These are phyloP conservation scores for Fomitiporia mediterranea DNA, from an alignment of 1,284 basidiomycete species.

Conservation along the genomic window DNA sequence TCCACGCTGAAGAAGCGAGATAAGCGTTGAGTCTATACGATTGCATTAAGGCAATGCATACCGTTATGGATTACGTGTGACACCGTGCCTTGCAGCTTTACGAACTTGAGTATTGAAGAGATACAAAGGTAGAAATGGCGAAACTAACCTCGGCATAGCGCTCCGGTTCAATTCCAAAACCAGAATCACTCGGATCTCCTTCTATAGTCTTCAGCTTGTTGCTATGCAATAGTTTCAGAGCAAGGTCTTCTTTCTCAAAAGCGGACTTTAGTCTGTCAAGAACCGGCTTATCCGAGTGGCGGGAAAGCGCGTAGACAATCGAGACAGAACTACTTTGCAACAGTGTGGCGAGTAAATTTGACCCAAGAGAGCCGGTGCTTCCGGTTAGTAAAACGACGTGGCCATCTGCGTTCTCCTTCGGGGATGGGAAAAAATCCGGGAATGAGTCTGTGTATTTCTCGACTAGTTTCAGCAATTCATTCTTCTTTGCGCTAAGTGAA, in stretches of 20 bases:
- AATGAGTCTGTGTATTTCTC: conserved; percentile 22
- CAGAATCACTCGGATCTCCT: conserved; percentile 22
- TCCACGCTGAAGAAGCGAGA: conserved; percentile 36
- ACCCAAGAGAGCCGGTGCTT: conserved; percentile 34
- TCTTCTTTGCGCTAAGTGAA: not conserved
- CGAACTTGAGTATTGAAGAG: not conserved
- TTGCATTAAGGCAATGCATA: conserved; percentile 12
- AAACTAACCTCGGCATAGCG: conserved; percentile 1
- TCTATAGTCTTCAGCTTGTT: conserved; percentile 27
- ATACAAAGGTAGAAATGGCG: not conserved
- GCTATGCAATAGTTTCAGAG: conserved; percentile 13
- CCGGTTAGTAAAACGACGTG: conserved; percentile 33
- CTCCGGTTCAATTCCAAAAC: not conserved
- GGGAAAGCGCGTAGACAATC: conserved; percentile 33
- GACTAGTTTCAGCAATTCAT: conserved; percentile 21
- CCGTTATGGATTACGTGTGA: conserved; percentile 35
- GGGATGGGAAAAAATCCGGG: conserved; percentile 13
- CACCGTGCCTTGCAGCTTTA: conserved; percentile 24
- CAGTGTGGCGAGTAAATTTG: conserved; percentile 30
- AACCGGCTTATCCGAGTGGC: conserved; percentile 23
- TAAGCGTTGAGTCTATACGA: no score
- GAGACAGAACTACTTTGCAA: conserved; percentile 22
- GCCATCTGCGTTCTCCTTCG: not conserved
- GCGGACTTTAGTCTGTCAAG: conserved; percentile 26
- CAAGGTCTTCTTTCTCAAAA: conserved; percentile 26